Conservation (phyloP, 116 monocot genomes). For the Posidonia oceanica region DNA sequence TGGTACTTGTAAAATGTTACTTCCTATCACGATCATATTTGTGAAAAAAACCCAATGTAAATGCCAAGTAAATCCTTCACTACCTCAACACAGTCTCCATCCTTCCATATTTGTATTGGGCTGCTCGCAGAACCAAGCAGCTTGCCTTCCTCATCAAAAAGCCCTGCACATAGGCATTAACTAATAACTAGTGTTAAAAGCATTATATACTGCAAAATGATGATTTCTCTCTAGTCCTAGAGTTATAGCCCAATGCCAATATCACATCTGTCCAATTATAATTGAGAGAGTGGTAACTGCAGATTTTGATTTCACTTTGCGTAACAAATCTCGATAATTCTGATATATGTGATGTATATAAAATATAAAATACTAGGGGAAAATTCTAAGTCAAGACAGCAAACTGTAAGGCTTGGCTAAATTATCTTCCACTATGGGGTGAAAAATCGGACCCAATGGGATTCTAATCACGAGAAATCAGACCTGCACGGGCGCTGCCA, state of each 20-base stretch:
- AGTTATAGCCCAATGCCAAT: no score
- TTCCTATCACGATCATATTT: neutral
- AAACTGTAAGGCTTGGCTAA: neutral
- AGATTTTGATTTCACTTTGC: no score
- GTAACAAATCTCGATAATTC: no score
- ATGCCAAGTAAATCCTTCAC: neutral
- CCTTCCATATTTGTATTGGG: conserved; percentile 97
- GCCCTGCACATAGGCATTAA: conserved; percentile 27
- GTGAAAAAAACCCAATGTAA: neutral
- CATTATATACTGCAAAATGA: neutral
- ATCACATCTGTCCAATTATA: no score
- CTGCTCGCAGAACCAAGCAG: conserved; percentile 67
- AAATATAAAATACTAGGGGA: neutral
- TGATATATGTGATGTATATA: no score
- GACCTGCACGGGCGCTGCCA: conserved; percentile 93
- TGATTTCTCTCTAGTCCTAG: no score
- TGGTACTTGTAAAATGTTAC: neutral
- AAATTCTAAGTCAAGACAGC: neutral
- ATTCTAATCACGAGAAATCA: no score
- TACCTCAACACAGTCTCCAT: conserved; percentile 83
- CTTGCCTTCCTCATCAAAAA: conserved; percentile 60
- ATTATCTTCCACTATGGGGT: no score
- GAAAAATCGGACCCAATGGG: no score
- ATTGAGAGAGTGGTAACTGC: no score
- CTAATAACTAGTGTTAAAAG: no score